Evolutionary conservation across 164 flowering plant genomes (phyloP), one percentile per base, ranked within the genome.

Genomic region (Litsea cubeba): DNA sequence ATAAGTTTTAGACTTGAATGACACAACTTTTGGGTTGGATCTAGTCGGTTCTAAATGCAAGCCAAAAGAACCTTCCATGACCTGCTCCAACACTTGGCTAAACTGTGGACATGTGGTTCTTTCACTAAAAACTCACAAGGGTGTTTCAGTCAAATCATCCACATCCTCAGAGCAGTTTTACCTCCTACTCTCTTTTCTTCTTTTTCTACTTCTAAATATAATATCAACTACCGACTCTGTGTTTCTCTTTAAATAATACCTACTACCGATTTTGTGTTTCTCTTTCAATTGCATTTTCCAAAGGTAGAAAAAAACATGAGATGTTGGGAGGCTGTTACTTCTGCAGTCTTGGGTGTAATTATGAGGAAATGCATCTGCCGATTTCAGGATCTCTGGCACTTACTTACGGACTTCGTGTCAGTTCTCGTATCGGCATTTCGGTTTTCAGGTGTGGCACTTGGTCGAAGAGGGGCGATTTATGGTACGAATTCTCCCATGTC

Each of bases 301-400:
- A 63, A 26, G 23, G 8, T 3, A n/a, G 23, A 50, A 24, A 54
- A 12, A 12, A 69, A 66, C 40, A 83, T 83, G 85, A 12, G 66
- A 0, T 71, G 70, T 71, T 72, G 79, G 28, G 76, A 81, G 62
- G 79, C 75, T 15, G 80, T 78, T 15, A 32, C 76, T 18, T 73
- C 75, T 18, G 46, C 73, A 46, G 1, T 82, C 79, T 63, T 76
- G 79, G 76, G 73, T 5, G 83, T 85, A 5, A 20, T 82, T 5
- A 20, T 85, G 26, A 80, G 88, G 69, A 85, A 83, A 77, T 79
- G 78, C 75, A 40, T 79, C 1, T 67, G 62, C 75, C 50, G 82
- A 14, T 73, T 73, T 64, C 69, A 58, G 17, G 88, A 83, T 65
- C 20, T 83, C 20, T 73, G 77, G 0, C 54, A 70, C 65, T n/a